phyloP scores from a whole-genome alignment of 106 monocot genomes.

The Apostasia shenzhenica region DNA sequence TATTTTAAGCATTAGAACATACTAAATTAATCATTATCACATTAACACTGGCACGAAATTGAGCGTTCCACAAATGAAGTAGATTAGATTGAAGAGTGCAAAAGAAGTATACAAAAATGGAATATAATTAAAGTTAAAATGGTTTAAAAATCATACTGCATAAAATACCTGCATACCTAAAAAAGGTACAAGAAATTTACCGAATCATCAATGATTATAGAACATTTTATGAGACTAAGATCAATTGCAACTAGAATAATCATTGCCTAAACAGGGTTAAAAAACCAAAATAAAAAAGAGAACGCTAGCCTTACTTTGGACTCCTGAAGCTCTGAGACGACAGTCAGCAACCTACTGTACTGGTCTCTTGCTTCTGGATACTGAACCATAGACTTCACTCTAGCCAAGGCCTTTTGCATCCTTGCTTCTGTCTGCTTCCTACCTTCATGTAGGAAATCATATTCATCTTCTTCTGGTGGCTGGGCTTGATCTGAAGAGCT shows the following conservation, averaged over 20 bases:
- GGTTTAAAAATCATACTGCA: not conserved
- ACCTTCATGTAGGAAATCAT: slow-evolving; percentile 70
- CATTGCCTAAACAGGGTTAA: not conserved
- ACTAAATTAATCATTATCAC: too few species aligned
- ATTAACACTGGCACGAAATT: too few species aligned
- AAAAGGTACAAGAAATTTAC: too few species aligned
- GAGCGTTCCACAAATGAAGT: too few species aligned
- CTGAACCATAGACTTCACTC: slow-evolving; percentile 88
- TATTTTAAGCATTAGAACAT: too few species aligned
- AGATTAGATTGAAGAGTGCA: not conserved
- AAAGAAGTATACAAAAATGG: not conserved
- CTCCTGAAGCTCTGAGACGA: slow-evolving; percentile 55
- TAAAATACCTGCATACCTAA: too few species aligned
- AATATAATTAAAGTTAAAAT: not conserved
- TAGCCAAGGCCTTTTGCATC: slow-evolving; percentile 73
- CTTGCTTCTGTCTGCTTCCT: slow-evolving; percentile 68
- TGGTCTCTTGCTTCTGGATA: slow-evolving; percentile 93
- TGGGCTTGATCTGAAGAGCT: slow-evolving; percentile 20
- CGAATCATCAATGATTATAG: too few species aligned
- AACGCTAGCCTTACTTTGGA: slow-evolving; percentile 39
- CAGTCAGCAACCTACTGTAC: slow-evolving; percentile 55
- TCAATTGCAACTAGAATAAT: too few species aligned
- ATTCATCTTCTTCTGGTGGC: slow-evolving; percentile 45
- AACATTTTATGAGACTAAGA: too few species aligned
- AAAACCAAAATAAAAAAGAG: slow-evolving; percentile 2